Base-by-base conservation (phyloP, 176 grass and related monocot genomes). In the Poa pratensis region DNA sequence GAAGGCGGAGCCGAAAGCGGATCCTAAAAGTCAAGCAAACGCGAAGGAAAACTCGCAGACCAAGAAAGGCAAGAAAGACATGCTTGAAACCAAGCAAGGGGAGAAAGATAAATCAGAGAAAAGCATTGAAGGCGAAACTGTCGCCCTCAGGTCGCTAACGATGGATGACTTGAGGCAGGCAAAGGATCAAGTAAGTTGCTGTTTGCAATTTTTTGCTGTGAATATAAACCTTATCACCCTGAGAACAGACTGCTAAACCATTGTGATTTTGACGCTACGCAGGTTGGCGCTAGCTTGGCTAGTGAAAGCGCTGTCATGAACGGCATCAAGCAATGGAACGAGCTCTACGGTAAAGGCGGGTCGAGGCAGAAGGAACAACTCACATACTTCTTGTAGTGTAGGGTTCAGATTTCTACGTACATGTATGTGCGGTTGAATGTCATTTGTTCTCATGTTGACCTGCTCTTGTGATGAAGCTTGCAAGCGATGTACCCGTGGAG, bases 141-240 rank as follows among this genome's bases (percentile, higher is more conserved):
- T 73, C 53, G 48, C 51, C 84, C 89, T 95, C 13, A 95, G 96
- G 77, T 83, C 91, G 45, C 55, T 98, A 88, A 95, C 76, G 69
- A 98, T 94, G 96, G 88, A 94, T 50, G 96, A 98, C 83, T 43
- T 98, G 57, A 95, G 70, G 90, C 60, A 90, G 42, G 96, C 96
- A 75, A 98, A 90, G 85, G 91, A 85, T 73, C 81, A 95, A 72
- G 96, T 98, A 86, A 89, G 85, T 84, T 43, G 14, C 75, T 14
- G 11, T 22, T 10, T 16, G 16, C 15, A 75, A 43, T 14, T 11
- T 64, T 73, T 52, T 77, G 9, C 30, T 62, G 5, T 22, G 11
- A 55, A 32, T 45, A 32, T 34, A 53, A 27, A 63, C n/a, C 28
- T 63, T 28, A 32, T 88, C 63, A 28, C 10, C 73, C 14, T 10